Conservation (phyloP, 2,329 filamentous ascomycete genomes). For the Hypoxylon sp. region DNA sequence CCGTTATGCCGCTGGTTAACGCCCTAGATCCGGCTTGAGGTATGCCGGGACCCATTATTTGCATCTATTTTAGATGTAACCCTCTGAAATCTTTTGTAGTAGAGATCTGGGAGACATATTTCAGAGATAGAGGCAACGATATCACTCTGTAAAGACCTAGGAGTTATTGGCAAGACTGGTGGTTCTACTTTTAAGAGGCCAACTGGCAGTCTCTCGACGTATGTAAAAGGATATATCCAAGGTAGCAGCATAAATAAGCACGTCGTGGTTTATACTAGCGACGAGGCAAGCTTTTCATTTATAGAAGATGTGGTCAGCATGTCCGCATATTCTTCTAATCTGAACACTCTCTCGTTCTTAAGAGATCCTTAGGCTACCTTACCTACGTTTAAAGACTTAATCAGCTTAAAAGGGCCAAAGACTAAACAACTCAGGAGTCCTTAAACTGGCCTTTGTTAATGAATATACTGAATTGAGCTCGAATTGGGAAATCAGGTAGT, state of each 20-base stretch:
- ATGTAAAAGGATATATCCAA: no score
- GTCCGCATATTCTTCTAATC: background rate
- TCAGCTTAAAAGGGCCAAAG: background rate
- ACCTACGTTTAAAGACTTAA: background rate
- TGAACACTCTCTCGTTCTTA: background rate
- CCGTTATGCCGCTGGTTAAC: background rate
- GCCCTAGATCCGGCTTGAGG: background rate
- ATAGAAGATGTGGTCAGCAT: background rate
- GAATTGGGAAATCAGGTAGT: background rate
- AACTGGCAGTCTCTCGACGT: no score
- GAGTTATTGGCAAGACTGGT: background rate
- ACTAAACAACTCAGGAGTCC: background rate
- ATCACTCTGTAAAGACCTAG: background rate
- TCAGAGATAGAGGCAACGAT: background rate
- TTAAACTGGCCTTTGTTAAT: background rate
- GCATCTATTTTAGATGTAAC: background rate
- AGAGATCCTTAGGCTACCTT: background rate
- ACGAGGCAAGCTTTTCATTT: background rate
- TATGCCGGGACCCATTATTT: background rate
- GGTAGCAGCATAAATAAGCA: background rate
- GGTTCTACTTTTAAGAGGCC: no score
- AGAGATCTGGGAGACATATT: no score
- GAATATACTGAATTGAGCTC: background rate
- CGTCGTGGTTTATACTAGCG: background rate
- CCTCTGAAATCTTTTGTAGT: no score